Percentiles rank a stretch among this genome's conserved stretches.
Evolutionary conservation across 805 yeast genomes (phyloP).

Genomic region (Vanderwaltozyma yarrowii): DNA sequence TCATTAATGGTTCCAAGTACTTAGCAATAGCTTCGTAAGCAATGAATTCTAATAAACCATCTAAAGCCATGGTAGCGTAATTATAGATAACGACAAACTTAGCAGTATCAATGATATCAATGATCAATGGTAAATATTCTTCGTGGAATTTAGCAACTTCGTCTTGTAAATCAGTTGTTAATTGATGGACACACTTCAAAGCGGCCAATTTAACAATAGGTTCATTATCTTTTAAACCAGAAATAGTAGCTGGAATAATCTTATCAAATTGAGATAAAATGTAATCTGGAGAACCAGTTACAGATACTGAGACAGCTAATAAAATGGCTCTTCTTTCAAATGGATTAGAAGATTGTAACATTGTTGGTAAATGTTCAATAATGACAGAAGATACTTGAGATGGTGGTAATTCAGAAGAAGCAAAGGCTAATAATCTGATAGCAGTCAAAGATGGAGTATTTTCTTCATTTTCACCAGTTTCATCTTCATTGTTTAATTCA

Average conservation of each 20-base stretch:
- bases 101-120: constrained; percentile 79
- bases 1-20: constrained; percentile 84
- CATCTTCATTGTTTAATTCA: constrained; percentile 70
- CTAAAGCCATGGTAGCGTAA: constrained; percentile 84
- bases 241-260: constrained; percentile 59
- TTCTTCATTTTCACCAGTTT: constrained; percentile 90
- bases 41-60: constrained; percentile 86
- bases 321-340: constrained; percentile 83
- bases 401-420: constrained; percentile 83
- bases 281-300: constrained; percentile 91
- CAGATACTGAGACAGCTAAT: constrained; percentile 69
- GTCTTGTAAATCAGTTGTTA: constrained; percentile 80
- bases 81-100: constrained; percentile 75
- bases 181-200: constrained; percentile 63
- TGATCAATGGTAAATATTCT: constrained; percentile 73
- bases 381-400: constrained; percentile 80
- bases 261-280: constrained; percentile 64
- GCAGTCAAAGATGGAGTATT: constrained; percentile 70
- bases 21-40: constrained; percentile 71
- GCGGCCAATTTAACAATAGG: constrained; percentile 78
- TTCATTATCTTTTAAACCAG: constrained; percentile 69
- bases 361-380: constrained; percentile 48
- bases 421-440: constrained; percentile 64
- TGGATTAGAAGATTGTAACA: constrained; percentile 52
- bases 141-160: constrained; percentile 77